Percentiles rank a stretch among this genome's conserved stretches.
phyloP scores from a whole-genome alignment of 108 stramenopile genomes.

The Cyclotella atomus region DNA sequence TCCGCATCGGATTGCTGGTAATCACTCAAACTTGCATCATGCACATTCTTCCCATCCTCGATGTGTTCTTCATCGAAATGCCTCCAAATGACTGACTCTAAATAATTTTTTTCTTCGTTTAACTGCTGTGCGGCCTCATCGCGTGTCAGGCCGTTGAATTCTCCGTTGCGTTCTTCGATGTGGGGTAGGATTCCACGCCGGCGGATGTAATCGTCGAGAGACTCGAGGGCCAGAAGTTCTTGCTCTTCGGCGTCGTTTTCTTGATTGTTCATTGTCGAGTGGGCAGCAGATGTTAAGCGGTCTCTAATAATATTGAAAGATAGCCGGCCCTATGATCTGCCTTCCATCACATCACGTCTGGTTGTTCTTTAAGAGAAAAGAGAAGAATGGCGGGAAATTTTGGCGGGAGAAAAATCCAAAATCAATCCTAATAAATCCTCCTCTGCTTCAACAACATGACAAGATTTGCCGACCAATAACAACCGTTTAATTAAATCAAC shows the following conservation, averaged over 20 bases:
- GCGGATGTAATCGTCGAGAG: conserved; percentile 48
- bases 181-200: conserved; percentile 28
- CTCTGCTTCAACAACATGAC: not conserved
- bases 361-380: not conserved
- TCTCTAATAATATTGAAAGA: no score
- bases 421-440: not conserved
- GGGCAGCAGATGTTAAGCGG: not conserved
- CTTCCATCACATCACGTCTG: not conserved
- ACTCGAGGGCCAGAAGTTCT: conserved; percentile 35
- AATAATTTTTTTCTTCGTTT: conserved; percentile 31
- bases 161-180: conserved; percentile 23
- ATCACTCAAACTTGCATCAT: not conserved
- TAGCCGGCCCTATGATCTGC: not conserved
- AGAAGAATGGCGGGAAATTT: not conserved
- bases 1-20: conserved; percentile 12
- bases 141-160: conserved; percentile 47
- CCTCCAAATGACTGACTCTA: conserved; percentile 27
- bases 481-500: no score
- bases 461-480: no score
- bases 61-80: conserved; percentile 4
- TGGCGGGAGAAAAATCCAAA: not conserved
- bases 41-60: not conserved
- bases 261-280: not conserved
- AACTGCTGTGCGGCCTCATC: conserved; percentile 30
- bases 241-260: not conserved